Evolutionary conservation across 441 rosid species (phyloP).

Genomic region (Flueggea neowawraea): DNA sequence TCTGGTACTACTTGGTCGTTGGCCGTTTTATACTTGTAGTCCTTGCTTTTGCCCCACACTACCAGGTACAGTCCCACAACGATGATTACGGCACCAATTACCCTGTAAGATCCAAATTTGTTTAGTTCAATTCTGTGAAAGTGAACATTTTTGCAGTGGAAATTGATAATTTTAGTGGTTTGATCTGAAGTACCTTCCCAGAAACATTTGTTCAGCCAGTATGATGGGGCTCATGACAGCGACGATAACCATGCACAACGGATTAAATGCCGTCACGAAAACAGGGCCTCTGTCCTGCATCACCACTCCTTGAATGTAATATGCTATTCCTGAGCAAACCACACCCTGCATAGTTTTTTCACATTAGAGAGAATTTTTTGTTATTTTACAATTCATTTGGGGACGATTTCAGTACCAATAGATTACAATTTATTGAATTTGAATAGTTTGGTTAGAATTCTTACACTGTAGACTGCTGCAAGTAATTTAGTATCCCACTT

Average conservation of each 20-base stretch:
- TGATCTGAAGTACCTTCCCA: constrained; percentile 59
- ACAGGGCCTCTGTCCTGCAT: constrained; percentile 90
- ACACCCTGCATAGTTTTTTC: constrained; percentile 53
- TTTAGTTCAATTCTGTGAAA: too few relatives aligned
- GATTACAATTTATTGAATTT: too few relatives aligned
- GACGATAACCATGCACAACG: constrained; percentile 75
- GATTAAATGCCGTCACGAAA: constrained; percentile 79
- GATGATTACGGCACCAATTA: constrained; percentile 70
- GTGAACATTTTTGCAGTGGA: neutral
- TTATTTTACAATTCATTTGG: too few relatives aligned
- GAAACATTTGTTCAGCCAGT: constrained; percentile 64
- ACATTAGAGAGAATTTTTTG: neutral
- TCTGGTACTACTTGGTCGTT: constrained; percentile 25
- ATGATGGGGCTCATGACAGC: constrained; percentile 72
- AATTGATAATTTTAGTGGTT: neutral
- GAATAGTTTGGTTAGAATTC: constrained; percentile 17
- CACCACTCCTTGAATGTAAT: constrained; percentile 72
- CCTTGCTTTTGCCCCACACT: constrained; percentile 86
- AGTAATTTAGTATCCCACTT: constrained; percentile 77
- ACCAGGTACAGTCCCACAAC: constrained; percentile 78
- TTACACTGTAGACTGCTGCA: constrained; percentile 79
- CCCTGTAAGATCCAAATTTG: constrained; percentile 37
- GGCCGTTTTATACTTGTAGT: constrained; percentile 20
- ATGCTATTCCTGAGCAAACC: constrained; percentile 71
- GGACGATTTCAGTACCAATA: too few relatives aligned